Evolutionary conservation across 2,329 filamentous ascomycete genomes (phyloP), one percentile per base, ranked within the genome.

Genomic region (Aspergillus texensis): DNA sequence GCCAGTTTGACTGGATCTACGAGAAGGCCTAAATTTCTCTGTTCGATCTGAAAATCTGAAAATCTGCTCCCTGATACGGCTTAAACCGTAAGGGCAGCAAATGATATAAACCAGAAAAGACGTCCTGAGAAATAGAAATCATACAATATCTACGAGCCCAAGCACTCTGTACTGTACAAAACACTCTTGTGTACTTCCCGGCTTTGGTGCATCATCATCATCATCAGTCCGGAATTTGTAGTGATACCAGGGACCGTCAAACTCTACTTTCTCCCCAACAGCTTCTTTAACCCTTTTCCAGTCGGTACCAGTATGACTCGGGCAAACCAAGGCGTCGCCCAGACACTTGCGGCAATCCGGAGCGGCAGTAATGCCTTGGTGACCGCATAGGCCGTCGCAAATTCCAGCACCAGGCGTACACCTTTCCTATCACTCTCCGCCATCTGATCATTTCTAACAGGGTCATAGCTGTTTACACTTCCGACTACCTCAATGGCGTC

Each of bases 1-100:
- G 91, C 80, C 87, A 92, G 84, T 88, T 91, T 84, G 88, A 91
- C 86, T 98, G 95, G 95, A 86, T 98, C 86, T 98, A 97, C 87
- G 95, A 99, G 91, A 94, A 96, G 87, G 74, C 84, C 67, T 81
- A 81, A 73, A 78, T 74, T 70, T 53, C 69, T 74, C 68, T 63
- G 62, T 52, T 57, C 53, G 60, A 62, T 66, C 36, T 66, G 21
- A 24, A 24, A 24, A 24, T 59, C 62, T 65, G 61, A 68, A 48
- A 58, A 66, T 62, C 55, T 64, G 62, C 65, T 60, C 36, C 46
- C 45, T 62, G 62, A 36, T 58, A 57, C 63, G 64, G n/a, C 11
- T 39, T 52, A 59, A 62, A 64, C 21, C 28, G 57, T 50, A 58
- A 26, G 56, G 41, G 56, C 55, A 62, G 56, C 45, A 59, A 57